Evolutionary conservation across 257 asterid genomes (phyloP).

Genomic region (Oldenlandia corymbosa): DNA sequence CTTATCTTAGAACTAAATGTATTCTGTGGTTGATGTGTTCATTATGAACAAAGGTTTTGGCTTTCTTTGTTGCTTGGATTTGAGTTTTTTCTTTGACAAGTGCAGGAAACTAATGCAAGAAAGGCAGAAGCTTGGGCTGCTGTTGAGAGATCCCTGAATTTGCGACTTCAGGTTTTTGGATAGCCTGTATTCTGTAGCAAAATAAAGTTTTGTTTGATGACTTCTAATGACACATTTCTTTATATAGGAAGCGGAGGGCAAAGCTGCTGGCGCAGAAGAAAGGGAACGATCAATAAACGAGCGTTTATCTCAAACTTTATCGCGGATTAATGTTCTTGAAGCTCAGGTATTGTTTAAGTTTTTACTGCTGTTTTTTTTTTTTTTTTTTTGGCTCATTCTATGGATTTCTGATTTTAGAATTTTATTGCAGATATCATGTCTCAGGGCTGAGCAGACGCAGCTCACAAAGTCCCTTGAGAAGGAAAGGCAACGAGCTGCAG

Average conservation of each 20-base stretch:
- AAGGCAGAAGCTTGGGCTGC: slow-evolving; percentile 98
- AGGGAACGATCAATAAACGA: slow-evolving; percentile 88
- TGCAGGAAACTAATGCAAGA: slow-evolving; percentile 88
- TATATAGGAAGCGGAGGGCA: slow-evolving; percentile 89
- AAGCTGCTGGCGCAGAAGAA: slow-evolving; percentile 93
- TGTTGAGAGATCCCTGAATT: slow-evolving; percentile 81
- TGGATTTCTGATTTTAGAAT: slow-evolving; percentile 28
- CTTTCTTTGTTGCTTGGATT: slow-evolving; percentile 3
- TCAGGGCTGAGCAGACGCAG: slow-evolving; percentile 98
- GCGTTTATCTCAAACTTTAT: slow-evolving; percentile 89
- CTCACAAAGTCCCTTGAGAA: slow-evolving; percentile 78
- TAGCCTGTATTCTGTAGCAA: slow-evolving; percentile 16
- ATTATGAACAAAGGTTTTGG: not conserved
- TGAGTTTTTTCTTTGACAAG: slow-evolving; percentile 18
- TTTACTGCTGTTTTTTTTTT: slow-evolving; percentile 8
- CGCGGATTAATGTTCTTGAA: slow-evolving; percentile 97
- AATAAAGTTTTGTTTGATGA: not conserved
- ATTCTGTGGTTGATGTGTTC: not conserved
- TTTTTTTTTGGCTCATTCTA: slow-evolving; percentile 15
- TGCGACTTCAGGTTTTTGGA: slow-evolving; percentile 83
- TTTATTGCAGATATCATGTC: slow-evolving; percentile 82
- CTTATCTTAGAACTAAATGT: slow-evolving; percentile 12
- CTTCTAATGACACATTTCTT: slow-evolving; percentile 15
- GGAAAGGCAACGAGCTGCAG: slow-evolving; percentile 90
- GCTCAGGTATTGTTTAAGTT: slow-evolving; percentile 63